These are phyloP conservation scores for Larix kaempferi DNA, from an alignment of 75 land plant species.

Conservation along the genomic window DNA sequence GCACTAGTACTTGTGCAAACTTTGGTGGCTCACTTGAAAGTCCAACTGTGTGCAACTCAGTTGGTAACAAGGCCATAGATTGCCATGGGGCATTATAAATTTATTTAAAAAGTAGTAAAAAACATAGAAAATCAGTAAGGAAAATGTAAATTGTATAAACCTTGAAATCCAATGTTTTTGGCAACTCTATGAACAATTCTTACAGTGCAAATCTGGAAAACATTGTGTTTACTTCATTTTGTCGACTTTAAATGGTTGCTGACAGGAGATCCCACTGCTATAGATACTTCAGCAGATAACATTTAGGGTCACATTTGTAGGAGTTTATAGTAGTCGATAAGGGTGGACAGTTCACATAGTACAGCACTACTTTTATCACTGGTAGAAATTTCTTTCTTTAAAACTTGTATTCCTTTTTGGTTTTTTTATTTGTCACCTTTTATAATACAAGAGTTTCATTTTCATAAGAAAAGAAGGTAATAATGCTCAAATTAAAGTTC, in stretches of 20 bases:
- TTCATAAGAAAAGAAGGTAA: neutral
- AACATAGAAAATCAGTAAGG: neutral
- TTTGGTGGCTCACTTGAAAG: no score
- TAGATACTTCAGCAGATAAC: neutral
- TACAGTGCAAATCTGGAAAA: neutral
- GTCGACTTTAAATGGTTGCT: neutral
- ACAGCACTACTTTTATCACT: no score
- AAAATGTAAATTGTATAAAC: neutral
- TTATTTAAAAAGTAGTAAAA: neutral
- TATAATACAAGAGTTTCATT: constrained; percentile 1
- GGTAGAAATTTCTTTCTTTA: neutral
- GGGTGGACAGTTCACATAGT: no score
- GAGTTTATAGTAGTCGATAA: neutral
- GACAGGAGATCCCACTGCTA: neutral
- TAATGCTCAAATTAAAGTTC: neutral
- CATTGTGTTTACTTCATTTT: neutral
- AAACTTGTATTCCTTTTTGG: neutral
- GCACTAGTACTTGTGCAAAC: no score
- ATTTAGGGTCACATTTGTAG: neutral
- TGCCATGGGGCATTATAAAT: neutral
- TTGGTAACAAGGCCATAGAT: no score
- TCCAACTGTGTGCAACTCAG: no score
- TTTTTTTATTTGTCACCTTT: neutral
- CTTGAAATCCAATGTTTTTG: neutral
- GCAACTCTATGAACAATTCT: neutral